Conservation (phyloP, 192 early-diverging fungal species). For the Coemansia sp. region DNA sequence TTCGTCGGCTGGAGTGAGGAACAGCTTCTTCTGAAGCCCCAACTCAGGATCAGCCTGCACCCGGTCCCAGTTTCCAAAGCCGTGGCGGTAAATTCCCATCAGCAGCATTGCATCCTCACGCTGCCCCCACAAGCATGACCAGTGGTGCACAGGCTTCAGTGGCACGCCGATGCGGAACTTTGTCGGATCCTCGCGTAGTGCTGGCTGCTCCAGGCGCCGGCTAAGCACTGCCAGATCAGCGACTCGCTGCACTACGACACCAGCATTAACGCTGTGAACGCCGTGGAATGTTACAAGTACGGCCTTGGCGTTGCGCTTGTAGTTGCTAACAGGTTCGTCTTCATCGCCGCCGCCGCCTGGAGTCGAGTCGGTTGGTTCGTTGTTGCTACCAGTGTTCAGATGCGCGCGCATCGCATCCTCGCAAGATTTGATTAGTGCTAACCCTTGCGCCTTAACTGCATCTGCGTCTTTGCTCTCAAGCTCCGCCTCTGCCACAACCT, state of each 20-base stretch:
- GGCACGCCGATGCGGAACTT: constrained; percentile 78
- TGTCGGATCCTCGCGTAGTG: constrained; percentile 52
- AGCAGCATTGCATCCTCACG: constrained; percentile 95
- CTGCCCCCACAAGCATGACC: constrained; percentile 83
- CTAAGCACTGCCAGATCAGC: constrained; percentile 70
- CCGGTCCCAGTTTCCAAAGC: constrained; percentile 86
- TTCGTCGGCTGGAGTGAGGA: constrained; percentile 59
- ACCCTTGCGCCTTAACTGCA: constrained; percentile 45
- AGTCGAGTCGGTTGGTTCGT: constrained; percentile 28
- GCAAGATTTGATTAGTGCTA: constrained; percentile 58
- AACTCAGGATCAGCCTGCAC: constrained; percentile 80
- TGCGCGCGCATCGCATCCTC: constrained; percentile 57
- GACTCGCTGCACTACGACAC: constrained; percentile 70
- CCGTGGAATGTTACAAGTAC: constrained; percentile 75
- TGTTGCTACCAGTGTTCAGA: constrained; percentile 21
- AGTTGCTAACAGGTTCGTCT: constrained; percentile 47
- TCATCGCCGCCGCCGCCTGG: constrained; percentile 34
- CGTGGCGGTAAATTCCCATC: constrained; percentile 90
- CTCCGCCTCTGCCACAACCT: constrained; percentile 80
- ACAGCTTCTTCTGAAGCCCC: constrained; percentile 85
- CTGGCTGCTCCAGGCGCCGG: constrained; percentile 57
- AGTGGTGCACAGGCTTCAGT: constrained; percentile 82
- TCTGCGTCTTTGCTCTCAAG: constrained; percentile 66
- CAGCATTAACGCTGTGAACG: constrained; percentile 83
- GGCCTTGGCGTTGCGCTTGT: constrained; percentile 65